A percentile compares a stretch with the other conserved stretches of the same genome.
phyloP scores from a whole-genome alignment of 2,329 filamentous ascomycete genomes.

The Aspergillus awamori region DNA sequence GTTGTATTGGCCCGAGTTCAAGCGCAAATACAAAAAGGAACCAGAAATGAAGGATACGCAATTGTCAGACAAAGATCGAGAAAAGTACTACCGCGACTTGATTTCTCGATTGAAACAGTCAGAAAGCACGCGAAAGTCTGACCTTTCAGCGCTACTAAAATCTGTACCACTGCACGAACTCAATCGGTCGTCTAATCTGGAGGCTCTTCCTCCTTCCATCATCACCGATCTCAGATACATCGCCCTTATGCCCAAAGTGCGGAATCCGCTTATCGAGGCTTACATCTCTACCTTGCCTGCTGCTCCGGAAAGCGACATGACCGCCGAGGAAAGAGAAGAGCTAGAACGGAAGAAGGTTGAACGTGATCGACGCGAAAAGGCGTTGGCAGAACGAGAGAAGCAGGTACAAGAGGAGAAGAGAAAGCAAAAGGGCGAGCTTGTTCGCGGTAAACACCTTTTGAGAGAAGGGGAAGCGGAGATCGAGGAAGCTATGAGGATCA shows the following conservation, averaged over 20 bases:
- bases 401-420: slow-evolving; percentile 48
- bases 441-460: slow-evolving; percentile 46
- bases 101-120: slow-evolving; percentile 50
- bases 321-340: slow-evolving; percentile 42
- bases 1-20: slow-evolving; percentile 97
- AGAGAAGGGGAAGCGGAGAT: slow-evolving; percentile 49
- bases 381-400: slow-evolving; percentile 47
- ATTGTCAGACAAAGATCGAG: slow-evolving; percentile 52
- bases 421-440: slow-evolving; percentile 42
- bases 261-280: slow-evolving; percentile 46
- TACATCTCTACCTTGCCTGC: slow-evolving; percentile 48
- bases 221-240: slow-evolving; percentile 51
- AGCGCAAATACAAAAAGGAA: slow-evolving; percentile 84
- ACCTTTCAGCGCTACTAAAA: slow-evolving; percentile 49
- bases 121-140: slow-evolving; percentile 50
- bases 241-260: slow-evolving; percentile 41
- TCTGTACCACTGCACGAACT: slow-evolving; percentile 44
- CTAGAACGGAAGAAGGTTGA: slow-evolving; percentile 44
- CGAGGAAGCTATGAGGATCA: slow-evolving; percentile 47
- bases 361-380: slow-evolving; percentile 48
- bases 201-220: slow-evolving; percentile 44
- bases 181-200: slow-evolving; percentile 43
- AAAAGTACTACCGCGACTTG: slow-evolving; percentile 53
- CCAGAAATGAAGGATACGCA: slow-evolving; percentile 63
- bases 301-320: slow-evolving; percentile 41